These are phyloP conservation scores for Nelumbo lutea DNA, from an alignment of 164 flowering plant species.

Conservation along the genomic window DNA sequence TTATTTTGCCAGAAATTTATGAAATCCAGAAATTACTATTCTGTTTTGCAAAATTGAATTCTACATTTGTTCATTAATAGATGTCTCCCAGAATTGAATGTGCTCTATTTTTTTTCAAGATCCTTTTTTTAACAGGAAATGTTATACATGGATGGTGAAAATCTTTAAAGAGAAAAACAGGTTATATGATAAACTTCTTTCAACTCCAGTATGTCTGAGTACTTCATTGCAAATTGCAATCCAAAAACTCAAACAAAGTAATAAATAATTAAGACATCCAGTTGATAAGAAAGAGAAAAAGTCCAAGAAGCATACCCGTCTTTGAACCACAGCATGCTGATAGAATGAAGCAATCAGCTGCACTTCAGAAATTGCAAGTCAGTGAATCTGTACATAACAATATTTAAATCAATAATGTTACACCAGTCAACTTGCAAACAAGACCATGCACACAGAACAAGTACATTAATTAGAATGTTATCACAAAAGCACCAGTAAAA, in stretches of 20 bases:
- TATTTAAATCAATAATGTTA: background rate
- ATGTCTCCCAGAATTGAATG: background rate
- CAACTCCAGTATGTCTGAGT: background rate
- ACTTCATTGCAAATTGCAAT: background rate
- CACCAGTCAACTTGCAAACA: too few species aligned
- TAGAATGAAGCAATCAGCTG: conserved; percentile 97
- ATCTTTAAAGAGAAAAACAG: background rate
- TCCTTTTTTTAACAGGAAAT: background rate
- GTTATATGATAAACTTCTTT: background rate
- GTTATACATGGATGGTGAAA: background rate
- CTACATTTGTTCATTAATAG: background rate
- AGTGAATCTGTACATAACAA: background rate
- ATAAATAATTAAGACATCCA: background rate
- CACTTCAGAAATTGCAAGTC: conserved; percentile 13
- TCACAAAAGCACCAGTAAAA: too few species aligned
- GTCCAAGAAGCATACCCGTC: conserved; percentile 58
- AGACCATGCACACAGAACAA: too few species aligned
- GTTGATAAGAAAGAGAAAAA: background rate
- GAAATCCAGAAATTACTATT: background rate
- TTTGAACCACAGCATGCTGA: conserved; percentile 91
- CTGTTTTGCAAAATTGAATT: background rate
- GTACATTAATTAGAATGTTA: too few species aligned
- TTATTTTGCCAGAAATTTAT: too few species aligned
- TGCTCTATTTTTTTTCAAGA: background rate
- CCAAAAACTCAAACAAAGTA: background rate